Percentiles rank a stretch among this genome's conserved stretches.
Conservation (phyloP, 2,329 filamentous ascomycete species). For the Xylariaceae sp. region DNA sequence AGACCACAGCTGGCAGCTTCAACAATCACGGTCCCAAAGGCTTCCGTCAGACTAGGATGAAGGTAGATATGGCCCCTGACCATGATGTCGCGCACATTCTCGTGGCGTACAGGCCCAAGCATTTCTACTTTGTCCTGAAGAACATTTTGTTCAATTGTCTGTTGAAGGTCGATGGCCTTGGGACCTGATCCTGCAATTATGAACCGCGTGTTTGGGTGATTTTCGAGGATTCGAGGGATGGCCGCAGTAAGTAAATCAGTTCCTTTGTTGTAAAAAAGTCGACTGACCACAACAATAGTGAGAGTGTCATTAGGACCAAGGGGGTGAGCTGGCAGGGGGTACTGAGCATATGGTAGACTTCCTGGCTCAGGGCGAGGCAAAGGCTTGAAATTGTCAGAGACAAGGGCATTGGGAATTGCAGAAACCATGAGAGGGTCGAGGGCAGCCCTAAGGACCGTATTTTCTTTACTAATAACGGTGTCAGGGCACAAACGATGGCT, state of each 20-base stretch:
- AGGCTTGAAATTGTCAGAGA: constrained; percentile 92
- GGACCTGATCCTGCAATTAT: constrained; percentile 95
- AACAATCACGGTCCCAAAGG: constrained; percentile 96
- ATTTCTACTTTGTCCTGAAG: constrained; percentile 92
- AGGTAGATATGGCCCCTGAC: constrained; percentile 94
- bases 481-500: constrained; percentile 19
- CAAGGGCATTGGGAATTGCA: constrained; percentile 95
- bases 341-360: constrained; percentile 39
- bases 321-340: constrained; percentile 58
- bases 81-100: constrained; percentile 97
- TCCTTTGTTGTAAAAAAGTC: constrained; percentile 98
- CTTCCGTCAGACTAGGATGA: constrained; percentile 91
- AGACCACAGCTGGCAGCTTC: constrained; percentile 94
- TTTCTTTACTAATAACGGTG: constrained; percentile 72
- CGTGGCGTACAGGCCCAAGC: constrained; percentile 87
- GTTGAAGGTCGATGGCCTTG: constrained; percentile 95
- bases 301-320: constrained; percentile 83
- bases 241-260: constrained; percentile 95
- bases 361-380: constrained; percentile 46
- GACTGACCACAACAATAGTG: constrained; percentile 94
- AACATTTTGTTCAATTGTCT: constrained; percentile 95
- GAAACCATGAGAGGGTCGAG: constrained; percentile 96
- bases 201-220: constrained; percentile 90
- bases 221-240: constrained; percentile 85
- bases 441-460: constrained; percentile 90